phyloP scores from a whole-genome alignment of 2,329 filamentous ascomycete genomes.

The Lasiodiplodia hormozganensis region DNA sequence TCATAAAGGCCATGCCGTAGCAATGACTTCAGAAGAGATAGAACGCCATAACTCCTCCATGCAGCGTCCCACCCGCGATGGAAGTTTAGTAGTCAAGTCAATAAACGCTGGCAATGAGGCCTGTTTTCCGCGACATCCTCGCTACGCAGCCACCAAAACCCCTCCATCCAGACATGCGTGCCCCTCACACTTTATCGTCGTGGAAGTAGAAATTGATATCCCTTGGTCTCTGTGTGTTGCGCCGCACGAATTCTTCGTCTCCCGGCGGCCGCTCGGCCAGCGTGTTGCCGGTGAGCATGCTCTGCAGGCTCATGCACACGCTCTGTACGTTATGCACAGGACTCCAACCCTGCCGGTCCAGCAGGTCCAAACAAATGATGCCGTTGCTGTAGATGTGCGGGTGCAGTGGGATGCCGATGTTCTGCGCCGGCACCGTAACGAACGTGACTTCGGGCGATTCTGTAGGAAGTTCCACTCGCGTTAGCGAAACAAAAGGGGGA shows the following conservation, averaged over 20 bases:
- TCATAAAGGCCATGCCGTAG: not conserved
- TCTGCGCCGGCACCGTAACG: conserved; percentile 61
- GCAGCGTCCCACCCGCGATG: too few species aligned
- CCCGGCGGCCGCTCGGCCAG: conserved; percentile 90
- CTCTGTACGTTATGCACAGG: conserved; percentile 97
- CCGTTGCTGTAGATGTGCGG: conserved; percentile 98
- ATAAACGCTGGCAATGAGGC: not conserved
- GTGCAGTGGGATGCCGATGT: conserved; percentile 81
- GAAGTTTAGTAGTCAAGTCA: not conserved
- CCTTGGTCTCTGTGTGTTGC: conserved; percentile 78
- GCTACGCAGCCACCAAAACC: not conserved
- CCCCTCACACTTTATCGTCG: conserved; percentile 68
- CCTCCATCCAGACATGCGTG: not conserved
- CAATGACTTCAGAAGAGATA: not conserved
- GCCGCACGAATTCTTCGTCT: conserved; percentile 85
- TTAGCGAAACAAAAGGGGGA: not conserved
- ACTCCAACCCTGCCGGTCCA: conserved; percentile 88
- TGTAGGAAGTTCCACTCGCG: conserved; percentile 45
- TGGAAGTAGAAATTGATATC: conserved; percentile 96
- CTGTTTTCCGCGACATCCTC: not conserved
- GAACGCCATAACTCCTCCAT: not conserved
- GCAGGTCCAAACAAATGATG: conserved; percentile 95
- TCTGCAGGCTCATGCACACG: conserved; percentile 96
- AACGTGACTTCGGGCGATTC: conserved; percentile 97
- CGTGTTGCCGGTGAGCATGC: conserved; percentile 95